Percentiles rank a stretch among this genome's conserved stretches.
These are phyloP conservation scores for Dioscorea zingiberensis DNA, from an alignment of 106 monocot species.

Conservation along the genomic window DNA sequence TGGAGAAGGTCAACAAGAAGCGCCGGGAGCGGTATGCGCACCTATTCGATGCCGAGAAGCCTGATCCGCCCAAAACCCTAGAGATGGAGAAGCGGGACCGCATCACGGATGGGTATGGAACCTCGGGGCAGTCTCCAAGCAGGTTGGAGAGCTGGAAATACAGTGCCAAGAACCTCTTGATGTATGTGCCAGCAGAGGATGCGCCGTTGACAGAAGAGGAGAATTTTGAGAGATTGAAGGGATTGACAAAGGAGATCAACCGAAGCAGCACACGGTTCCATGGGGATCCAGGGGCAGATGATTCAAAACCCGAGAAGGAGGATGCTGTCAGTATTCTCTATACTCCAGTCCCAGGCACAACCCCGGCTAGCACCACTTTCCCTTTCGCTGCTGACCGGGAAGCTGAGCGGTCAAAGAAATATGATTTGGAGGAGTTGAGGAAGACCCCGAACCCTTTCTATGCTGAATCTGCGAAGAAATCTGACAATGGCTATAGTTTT, in stretches of 20 bases:
- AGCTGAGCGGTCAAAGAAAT: slow-evolving; percentile 53
- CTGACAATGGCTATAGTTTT: slow-evolving; percentile 85
- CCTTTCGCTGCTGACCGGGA: slow-evolving; percentile 64
- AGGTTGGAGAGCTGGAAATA: slow-evolving; percentile 78
- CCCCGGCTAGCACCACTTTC: slow-evolving; percentile 72
- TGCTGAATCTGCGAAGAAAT: slow-evolving; percentile 60
- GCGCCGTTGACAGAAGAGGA: slow-evolving; percentile 69
- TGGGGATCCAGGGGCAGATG: slow-evolving; percentile 23
- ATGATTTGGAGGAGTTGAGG: slow-evolving; percentile 91
- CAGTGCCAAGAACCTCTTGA: slow-evolving; percentile 84
- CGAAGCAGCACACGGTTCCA: slow-evolving; percentile 64
- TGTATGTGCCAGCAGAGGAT: slow-evolving; percentile 77
- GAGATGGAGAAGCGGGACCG: slow-evolving; percentile 42
- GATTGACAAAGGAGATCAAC: slow-evolving; percentile 70
- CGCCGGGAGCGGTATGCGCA: slow-evolving; percentile 62
- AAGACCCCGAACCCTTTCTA: slow-evolving; percentile 82
- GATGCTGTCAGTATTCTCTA: slow-evolving; percentile 51
- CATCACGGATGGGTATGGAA: slow-evolving; percentile 91
- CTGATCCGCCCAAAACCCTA: slow-evolving; percentile 14
- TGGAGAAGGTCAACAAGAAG: slow-evolving; percentile 87
- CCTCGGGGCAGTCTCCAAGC: slow-evolving; percentile 70
- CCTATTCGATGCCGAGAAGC: slow-evolving; percentile 51
- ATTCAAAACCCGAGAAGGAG: slow-evolving; percentile 45
- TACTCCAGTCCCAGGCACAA: slow-evolving; percentile 50
- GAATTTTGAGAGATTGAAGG: slow-evolving; percentile 55